Percentiles rank a stretch among this genome's conserved stretches.
Conservation (phyloP, 164 flowering plant species). For the Platanus orientalis region DNA sequence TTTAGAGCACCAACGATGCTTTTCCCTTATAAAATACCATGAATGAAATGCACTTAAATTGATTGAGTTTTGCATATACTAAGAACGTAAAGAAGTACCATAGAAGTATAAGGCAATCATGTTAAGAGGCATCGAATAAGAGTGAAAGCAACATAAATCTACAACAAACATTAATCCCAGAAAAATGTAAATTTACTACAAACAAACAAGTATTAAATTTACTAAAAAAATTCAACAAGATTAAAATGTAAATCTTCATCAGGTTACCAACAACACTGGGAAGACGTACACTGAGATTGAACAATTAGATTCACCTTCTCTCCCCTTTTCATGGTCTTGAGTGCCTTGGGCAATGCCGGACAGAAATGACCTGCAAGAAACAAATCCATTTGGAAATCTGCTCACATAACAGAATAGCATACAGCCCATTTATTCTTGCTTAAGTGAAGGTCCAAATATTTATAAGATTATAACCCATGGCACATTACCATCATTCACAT, state of each 20-base stretch:
- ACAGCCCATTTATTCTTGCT: neutral
- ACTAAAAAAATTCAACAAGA: too few relatives aligned
- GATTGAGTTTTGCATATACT: too few relatives aligned
- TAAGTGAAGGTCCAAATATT: neutral
- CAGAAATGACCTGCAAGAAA: slow-evolving; percentile 53
- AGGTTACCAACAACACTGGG: too few relatives aligned
- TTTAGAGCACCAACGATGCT: too few relatives aligned
- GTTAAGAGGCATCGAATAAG: too few relatives aligned
- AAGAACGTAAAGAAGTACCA: neutral
- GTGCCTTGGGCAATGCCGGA: slow-evolving; percentile 50
- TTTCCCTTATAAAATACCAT: too few relatives aligned
- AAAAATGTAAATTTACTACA: neutral
- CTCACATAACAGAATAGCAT: neutral
- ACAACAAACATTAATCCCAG: neutral
- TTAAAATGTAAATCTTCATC: too few relatives aligned
- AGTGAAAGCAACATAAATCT: neutral
- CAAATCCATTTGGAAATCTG: slow-evolving; percentile 2
- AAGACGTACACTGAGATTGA: slow-evolving; percentile 60
- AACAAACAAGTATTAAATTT: neutral
- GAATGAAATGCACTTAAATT: too few relatives aligned
- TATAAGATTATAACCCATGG: neutral
- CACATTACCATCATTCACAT: slow-evolving; percentile 59
- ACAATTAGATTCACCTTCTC: slow-evolving; percentile 50
- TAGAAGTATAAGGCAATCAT: too few relatives aligned
- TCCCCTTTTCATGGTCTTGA: slow-evolving; percentile 60